Conservation (phyloP, 148 eudicot genomes). For the Tetragonia tetragonoides region DNA sequence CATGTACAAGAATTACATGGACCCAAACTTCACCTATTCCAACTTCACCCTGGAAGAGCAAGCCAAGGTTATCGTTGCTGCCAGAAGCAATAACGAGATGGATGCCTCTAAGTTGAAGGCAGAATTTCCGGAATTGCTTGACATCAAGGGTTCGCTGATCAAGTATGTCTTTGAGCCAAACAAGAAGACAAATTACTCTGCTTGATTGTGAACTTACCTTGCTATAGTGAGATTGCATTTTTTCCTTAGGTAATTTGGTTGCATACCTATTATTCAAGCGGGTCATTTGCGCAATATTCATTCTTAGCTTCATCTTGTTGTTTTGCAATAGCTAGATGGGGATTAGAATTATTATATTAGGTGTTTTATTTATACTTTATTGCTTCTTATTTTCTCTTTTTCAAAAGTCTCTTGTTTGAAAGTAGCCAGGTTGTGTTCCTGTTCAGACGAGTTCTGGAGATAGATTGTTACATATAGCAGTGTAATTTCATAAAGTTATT, state of each 20-base stretch:
- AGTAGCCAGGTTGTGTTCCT: conserved; percentile 4
- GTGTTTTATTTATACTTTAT: conserved; percentile 10
- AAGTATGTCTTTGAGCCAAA: conserved; percentile 82
- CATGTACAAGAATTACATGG: conserved; percentile 53
- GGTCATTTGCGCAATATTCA: conserved; percentile 11
- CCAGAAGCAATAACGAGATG: conserved; percentile 75
- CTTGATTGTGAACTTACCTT: conserved; percentile 22
- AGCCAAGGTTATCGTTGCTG: conserved; percentile 78
- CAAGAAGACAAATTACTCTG: conserved; percentile 49
- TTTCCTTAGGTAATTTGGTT: conserved; percentile 11
- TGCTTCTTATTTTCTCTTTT: neutral
- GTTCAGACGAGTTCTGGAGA: conserved; percentile 9
- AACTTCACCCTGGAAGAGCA: conserved; percentile 87
- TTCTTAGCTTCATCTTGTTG: conserved; percentile 19
- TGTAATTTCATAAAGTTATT: conserved; percentile 22
- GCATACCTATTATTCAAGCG: conserved; percentile 3
- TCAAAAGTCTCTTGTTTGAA: conserved; percentile 4
- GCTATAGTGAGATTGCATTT: conserved; percentile 17
- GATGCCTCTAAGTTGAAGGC: conserved; percentile 72
- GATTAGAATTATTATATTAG: conserved; percentile 23
- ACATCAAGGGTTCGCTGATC: conserved; percentile 67
- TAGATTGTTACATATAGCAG: conserved; percentile 14
- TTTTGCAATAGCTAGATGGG: conserved; percentile 18
- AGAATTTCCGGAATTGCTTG: conserved; percentile 71
- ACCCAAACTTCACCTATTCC: conserved; percentile 54